phyloP scores from a whole-genome alignment of 768 basidiomycete genomes.

The Rhizopogon roseolus region DNA sequence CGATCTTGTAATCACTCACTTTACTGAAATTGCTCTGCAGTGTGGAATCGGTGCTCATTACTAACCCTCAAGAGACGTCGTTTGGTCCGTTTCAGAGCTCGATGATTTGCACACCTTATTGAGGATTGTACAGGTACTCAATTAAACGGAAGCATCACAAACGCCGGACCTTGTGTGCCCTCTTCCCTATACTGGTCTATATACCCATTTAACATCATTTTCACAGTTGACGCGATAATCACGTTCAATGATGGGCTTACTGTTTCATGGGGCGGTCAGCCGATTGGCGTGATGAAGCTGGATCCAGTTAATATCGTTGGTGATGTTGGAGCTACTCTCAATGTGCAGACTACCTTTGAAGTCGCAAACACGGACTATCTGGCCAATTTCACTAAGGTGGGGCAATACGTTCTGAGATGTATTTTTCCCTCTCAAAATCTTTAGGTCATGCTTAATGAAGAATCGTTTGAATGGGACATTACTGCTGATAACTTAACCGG shows the following conservation, averaged over 20 bases:
- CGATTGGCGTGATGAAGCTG: constrained; percentile 59
- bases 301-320: constrained; percentile 51
- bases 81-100: constrained; percentile 39
- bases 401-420: not conserved
- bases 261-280: constrained; percentile 54
- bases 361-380: constrained; percentile 54
- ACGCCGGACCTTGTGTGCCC: constrained; percentile 67
- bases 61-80: constrained; percentile 47
- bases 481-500: constrained; percentile 59
- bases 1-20: not conserved
- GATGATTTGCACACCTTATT: not conserved
- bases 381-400: constrained; percentile 60
- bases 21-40: constrained; percentile 24
- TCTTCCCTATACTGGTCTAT: not conserved
- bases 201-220: constrained; percentile 5
- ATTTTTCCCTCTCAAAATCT: not conserved
- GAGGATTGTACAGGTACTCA: constrained; percentile 34
- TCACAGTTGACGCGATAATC: constrained; percentile 59
- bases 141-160: constrained; percentile 58
- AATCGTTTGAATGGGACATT: constrained; percentile 68
- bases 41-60: constrained; percentile 58
- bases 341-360: constrained; percentile 48
- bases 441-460: constrained; percentile 53
- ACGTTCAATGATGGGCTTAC: constrained; percentile 58
- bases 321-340: constrained; percentile 60